Conservation (phyloP, 2,329 filamentous ascomycete species). For the Trichoderma harzianum region DNA sequence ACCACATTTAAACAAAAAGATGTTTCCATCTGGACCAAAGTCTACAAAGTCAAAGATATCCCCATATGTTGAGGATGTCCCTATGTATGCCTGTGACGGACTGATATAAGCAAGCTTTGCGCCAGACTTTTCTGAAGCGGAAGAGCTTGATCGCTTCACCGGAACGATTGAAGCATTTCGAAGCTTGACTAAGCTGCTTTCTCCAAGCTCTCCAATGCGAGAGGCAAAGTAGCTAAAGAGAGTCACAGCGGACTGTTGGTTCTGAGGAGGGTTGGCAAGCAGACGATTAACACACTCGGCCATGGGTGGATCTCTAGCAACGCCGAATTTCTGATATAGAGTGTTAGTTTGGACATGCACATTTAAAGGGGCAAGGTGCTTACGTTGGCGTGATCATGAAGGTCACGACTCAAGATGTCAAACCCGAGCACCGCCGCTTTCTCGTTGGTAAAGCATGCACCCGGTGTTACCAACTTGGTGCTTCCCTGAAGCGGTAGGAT, state of each 20-base stretch:
- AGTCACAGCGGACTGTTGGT: slow-evolving; percentile 60
- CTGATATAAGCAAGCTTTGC: slow-evolving; percentile 43
- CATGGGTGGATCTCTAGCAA: slow-evolving; percentile 77
- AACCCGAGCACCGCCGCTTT: slow-evolving; percentile 76
- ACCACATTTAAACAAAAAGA: slow-evolving; percentile 83
- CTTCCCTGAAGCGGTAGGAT: slow-evolving; percentile 73
- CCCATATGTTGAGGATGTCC: slow-evolving; percentile 65
- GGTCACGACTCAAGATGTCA: slow-evolving; percentile 67
- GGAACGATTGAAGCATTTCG: slow-evolving; percentile 70
- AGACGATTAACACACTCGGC: slow-evolving; percentile 71
- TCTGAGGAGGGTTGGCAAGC: slow-evolving; percentile 67
- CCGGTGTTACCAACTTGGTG: slow-evolving; percentile 66
- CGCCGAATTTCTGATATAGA: slow-evolving; percentile 66
- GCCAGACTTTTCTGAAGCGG: slow-evolving; percentile 40
- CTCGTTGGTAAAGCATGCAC: slow-evolving; percentile 78
- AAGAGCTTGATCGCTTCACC: slow-evolving; percentile 41
- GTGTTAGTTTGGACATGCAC: slow-evolving; percentile 10
- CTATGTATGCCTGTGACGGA: slow-evolving; percentile 77
- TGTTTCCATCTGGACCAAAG: slow-evolving; percentile 82
- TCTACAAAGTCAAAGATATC: slow-evolving; percentile 98
- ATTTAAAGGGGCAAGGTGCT: slow-evolving; percentile 22
- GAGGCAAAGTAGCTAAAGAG: slow-evolving; percentile 82
- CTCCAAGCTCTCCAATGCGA: slow-evolving; percentile 69
- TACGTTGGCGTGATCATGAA: slow-evolving; percentile 70
- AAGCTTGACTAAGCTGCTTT: slow-evolving; percentile 57